Conservation (phyloP, 345 rosid species). For the Eucalyptus decipiens region DNA sequence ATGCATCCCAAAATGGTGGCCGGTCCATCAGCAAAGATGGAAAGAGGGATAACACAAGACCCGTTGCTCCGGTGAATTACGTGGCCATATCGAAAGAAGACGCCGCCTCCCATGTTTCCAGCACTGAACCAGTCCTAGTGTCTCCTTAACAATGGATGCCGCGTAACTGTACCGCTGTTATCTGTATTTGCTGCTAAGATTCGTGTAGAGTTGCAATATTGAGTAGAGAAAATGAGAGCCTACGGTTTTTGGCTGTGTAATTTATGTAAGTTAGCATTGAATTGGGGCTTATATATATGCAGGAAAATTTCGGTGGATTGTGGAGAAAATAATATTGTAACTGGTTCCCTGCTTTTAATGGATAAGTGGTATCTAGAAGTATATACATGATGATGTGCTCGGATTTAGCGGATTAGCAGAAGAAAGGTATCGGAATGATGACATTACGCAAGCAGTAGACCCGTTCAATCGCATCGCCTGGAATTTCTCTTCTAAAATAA, state of each 20-base stretch:
- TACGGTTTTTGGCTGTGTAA: background rate
- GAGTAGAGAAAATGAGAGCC: background rate
- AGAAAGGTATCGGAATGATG: background rate
- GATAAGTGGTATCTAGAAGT: background rate
- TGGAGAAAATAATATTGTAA: background rate
- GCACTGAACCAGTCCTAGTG: conserved; percentile 43
- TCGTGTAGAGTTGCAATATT: background rate
- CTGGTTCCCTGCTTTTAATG: background rate
- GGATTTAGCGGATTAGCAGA: background rate
- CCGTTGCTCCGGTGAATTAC: conserved; percentile 45
- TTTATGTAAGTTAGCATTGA: background rate
- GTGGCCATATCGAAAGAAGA: conserved; percentile 69
- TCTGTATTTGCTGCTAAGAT: background rate
- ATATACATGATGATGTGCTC: background rate
- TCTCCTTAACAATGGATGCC: conserved; percentile 39
- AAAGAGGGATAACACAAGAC: conserved; percentile 52
- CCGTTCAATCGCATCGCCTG: background rate
- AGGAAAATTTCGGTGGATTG: background rate
- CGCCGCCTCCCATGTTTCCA: conserved; percentile 50
- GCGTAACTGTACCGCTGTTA: background rate
- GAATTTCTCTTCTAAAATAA: background rate
- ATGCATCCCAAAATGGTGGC: conserved; percentile 52
- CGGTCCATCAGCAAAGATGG: conserved; percentile 47
- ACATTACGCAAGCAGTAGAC: background rate
- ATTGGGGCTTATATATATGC: background rate